Percentiles rank a stretch among this genome's conserved stretches.
Evolutionary conservation across 2,329 filamentous ascomycete genomes (phyloP).

Genomic region (Penicillium sp.): DNA sequence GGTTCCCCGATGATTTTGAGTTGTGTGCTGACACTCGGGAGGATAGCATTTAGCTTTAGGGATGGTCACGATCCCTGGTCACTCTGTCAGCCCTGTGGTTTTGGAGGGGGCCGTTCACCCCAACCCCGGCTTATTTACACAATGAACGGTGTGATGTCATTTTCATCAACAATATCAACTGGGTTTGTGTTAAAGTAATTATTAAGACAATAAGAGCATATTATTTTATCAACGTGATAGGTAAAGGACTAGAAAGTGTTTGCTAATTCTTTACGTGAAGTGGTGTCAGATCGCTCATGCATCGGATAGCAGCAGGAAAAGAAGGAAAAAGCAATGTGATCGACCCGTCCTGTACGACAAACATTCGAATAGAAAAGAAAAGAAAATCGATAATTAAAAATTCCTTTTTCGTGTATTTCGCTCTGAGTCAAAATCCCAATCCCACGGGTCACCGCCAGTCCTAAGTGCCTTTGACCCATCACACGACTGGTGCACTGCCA

Average conservation of each 20-base stretch:
- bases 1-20: not conserved
- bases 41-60: not conserved
- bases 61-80: slow-evolving; percentile 1
- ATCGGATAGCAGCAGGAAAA: slow-evolving; percentile 15
- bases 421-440: slow-evolving; percentile 13
- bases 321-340: slow-evolving; percentile 18
- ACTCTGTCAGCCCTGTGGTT: not conserved
- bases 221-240: not conserved
- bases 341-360: slow-evolving; percentile 15
- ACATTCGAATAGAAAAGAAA: not conserved
- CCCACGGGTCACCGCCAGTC: slow-evolving; percentile 12
- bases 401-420: not conserved
- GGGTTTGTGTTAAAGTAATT: not conserved
- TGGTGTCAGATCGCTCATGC: slow-evolving; percentile 14
- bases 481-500: slow-evolving; percentile 8
- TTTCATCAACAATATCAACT: not conserved
- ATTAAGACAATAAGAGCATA: not conserved
- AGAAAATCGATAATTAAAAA: not conserved
- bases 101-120: not conserved
- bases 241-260: not conserved
- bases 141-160: not conserved
- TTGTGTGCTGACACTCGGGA: not conserved
- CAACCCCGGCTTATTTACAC: not conserved
- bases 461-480: slow-evolving; percentile 2
- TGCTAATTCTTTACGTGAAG: not conserved